A percentile compares a stretch with the other conserved stretches of the same genome.
Evolutionary conservation across 352 stramenopile genomes (phyloP).

Genomic region (Phytophthora sp.): DNA sequence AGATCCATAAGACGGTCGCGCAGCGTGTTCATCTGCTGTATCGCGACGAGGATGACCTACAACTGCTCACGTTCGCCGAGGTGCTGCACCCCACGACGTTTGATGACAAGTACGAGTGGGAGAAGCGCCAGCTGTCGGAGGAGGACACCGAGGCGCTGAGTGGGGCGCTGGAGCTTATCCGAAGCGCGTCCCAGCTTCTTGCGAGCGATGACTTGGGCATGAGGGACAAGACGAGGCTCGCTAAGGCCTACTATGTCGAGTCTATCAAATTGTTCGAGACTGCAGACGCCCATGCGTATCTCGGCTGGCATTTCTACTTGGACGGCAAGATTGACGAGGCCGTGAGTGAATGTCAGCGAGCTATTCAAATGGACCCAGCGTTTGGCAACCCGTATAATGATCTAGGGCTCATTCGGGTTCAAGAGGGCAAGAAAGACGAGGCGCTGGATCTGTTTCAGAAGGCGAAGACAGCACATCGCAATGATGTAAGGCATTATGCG

Average conservation of each 20-base stretch:
- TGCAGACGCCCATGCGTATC: conserved; percentile 68
- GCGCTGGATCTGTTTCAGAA: conserved; percentile 66
- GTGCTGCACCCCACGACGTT: conserved; percentile 44
- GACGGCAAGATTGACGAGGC: conserved; percentile 63
- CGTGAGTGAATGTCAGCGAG: conserved; percentile 57
- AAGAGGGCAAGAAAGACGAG: conserved; percentile 64
- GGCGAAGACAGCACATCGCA: conserved; percentile 61
- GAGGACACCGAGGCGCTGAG: conserved; percentile 43
- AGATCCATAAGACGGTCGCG: conserved; percentile 67
- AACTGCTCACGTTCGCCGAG: conserved; percentile 48
- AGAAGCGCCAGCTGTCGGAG: conserved; percentile 36
- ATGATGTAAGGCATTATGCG: conserved; percentile 75
- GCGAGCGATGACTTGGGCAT: conserved; percentile 47
- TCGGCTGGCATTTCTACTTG: conserved; percentile 74
- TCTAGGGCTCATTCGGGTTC: conserved; percentile 65
- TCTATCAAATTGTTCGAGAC: conserved; percentile 72
- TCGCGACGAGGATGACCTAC: conserved; percentile 43
- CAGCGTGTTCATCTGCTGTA: conserved; percentile 75
- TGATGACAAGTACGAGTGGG: conserved; percentile 56
- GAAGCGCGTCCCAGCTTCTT: conserved; percentile 54
- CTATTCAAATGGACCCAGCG: conserved; percentile 68
- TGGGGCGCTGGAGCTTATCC: conserved; percentile 62
- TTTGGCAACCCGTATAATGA: conserved; percentile 83
- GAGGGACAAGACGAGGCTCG: conserved; percentile 59
- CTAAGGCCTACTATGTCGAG: conserved; percentile 72